Evolutionary conservation across 371 early-diverging fungal genomes (phyloP).

Genomic region (Chytridium lagenaria): DNA sequence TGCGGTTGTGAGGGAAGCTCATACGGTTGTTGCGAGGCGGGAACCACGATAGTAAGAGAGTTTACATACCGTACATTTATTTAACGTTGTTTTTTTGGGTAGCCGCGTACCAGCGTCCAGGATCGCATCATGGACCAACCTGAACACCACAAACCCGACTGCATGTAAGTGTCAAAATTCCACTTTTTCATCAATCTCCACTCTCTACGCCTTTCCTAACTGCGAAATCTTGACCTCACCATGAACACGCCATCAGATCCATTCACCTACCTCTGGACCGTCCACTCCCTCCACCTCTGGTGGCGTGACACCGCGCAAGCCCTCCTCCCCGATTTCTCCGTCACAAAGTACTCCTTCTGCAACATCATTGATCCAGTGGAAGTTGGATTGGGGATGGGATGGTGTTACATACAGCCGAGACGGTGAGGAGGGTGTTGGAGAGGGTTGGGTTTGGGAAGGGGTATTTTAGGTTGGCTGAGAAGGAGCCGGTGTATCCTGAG

Average conservation of each 20-base stretch:
- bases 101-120: conserved; percentile 31
- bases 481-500: conserved; percentile 36
- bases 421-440: conserved; percentile 14
- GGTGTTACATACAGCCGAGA: conserved; percentile 23
- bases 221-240: background rate
- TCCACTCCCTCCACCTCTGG: conserved; percentile 35
- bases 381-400: conserved; percentile 30
- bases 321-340: conserved; percentile 7
- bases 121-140: conserved; percentile 30
- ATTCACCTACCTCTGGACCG: conserved; percentile 40
- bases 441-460: conserved; percentile 24
- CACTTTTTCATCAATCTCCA: background rate
- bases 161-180: conserved; percentile 24
- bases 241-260: conserved; percentile 15
- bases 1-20: conserved; percentile 17
- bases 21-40: conserved; percentile 25
- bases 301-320: conserved; percentile 38
- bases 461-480: conserved; percentile 32
- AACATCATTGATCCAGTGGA: conserved; percentile 38
- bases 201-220: background rate
- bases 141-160: conserved; percentile 30
- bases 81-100: background rate
- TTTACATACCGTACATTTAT: background rate
- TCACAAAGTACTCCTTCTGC: conserved; percentile 6
- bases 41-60: conserved; percentile 18